phyloP scores from a whole-genome alignment of 1,284 basidiomycete species.

The Trichosporon inkin region DNA sequence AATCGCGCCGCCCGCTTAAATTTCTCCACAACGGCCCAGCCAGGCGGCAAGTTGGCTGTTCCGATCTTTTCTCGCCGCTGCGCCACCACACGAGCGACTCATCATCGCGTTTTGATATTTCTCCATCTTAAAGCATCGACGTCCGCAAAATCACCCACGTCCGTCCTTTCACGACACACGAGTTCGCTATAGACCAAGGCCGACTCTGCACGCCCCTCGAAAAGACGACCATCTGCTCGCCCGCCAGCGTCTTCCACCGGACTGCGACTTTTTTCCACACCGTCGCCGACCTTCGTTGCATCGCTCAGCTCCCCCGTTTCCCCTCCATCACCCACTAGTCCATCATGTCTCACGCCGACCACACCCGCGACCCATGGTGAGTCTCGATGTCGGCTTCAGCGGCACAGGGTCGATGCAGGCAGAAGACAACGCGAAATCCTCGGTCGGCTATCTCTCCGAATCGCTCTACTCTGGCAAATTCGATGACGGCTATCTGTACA shows the following conservation, averaged over 20 bases:
- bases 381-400: constrained; percentile 28
- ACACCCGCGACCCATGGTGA: constrained; percentile 86
- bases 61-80: constrained; percentile 12
- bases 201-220: too few species aligned
- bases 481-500: too few species aligned
- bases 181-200: too few species aligned
- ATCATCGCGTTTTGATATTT: constrained; percentile 5
- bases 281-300: background rate
- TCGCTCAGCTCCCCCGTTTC: constrained; percentile 1
- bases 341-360: constrained; percentile 70
- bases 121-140: background rate
- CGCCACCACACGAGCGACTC: constrained; percentile 1
- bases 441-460: too few species aligned
- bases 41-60: background rate
- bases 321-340: constrained; percentile 10
- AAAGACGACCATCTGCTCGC: background rate
- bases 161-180: too few species aligned
- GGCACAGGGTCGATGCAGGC: background rate
- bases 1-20: constrained; percentile 7
- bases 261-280: constrained; percentile 5
- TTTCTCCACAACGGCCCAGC: background rate
- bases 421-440: too few species aligned
- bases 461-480: too few species aligned
- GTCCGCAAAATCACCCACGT: background rate
- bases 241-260: background rate